Percentiles rank a stretch among this genome's conserved stretches.
Conservation (phyloP, 1,284 basidiomycete genomes). For the Melampsora larici-populina region DNA sequence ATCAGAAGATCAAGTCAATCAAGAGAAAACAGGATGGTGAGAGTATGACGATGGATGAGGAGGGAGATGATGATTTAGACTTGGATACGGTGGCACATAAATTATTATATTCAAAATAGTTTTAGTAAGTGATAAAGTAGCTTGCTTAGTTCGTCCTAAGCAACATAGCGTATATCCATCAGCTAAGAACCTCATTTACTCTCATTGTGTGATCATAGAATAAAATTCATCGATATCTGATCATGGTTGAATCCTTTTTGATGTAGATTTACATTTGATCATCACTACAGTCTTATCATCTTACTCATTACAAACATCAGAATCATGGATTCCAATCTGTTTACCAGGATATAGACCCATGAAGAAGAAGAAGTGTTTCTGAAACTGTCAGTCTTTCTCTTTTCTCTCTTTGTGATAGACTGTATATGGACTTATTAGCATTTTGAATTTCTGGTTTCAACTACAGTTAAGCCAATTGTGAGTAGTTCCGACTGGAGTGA, state of each 20-base stretch:
- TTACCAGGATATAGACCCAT: conserved; percentile 94
- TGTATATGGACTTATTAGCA: too few species aligned
- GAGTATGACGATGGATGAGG: not conserved
- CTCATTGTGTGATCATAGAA: conserved; percentile 25
- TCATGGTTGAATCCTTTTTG: not conserved
- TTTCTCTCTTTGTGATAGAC: too few species aligned
- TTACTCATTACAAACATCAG: conserved; percentile 66
- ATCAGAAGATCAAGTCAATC: not conserved
- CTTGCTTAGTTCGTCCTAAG: conserved; percentile 81
- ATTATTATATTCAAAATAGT: conserved; percentile 84
- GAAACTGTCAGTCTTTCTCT: too few species aligned
- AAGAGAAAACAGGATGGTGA: conserved; percentile 14
- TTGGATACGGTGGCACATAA: conserved; percentile 54
- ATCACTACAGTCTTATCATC: conserved; percentile 56
- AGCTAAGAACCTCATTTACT: conserved; percentile 58
- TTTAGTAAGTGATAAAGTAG: conserved; percentile 70
- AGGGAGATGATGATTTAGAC: too few species aligned
- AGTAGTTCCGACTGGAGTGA: too few species aligned
- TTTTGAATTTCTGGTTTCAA: too few species aligned
- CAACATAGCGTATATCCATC: conserved; percentile 93
- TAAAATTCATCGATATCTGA: not conserved
- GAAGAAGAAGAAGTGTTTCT: too few species aligned
- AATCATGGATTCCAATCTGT: conserved; percentile 92
- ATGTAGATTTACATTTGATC: conserved; percentile 53
- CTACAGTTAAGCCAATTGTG: too few species aligned